Conservation (phyloP, 1,284 basidiomycete species). For the Exobasidium cylindrosporum region DNA sequence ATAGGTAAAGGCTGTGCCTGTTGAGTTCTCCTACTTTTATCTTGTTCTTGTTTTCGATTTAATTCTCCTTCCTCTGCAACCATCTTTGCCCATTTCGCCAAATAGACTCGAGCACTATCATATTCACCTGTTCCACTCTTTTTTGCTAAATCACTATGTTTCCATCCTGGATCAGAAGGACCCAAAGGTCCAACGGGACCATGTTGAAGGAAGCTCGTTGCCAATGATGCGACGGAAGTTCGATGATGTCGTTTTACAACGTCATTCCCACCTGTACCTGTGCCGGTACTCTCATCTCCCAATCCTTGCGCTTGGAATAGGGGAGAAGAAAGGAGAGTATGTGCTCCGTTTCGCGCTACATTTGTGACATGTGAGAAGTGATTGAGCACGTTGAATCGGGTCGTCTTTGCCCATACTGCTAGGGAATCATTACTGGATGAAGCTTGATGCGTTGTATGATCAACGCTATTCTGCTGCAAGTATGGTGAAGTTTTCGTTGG, state of each 20-base stretch:
- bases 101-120: conserved; percentile 89
- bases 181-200: conserved; percentile 40
- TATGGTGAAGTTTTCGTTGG: neutral
- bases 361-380: conserved; percentile 49
- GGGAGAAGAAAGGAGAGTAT: conserved; percentile 41
- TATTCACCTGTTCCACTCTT: conserved; percentile 59
- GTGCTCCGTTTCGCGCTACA: conserved; percentile 40
- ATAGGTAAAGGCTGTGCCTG: neutral
- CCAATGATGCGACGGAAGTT: conserved; percentile 6
- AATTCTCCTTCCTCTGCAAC: conserved; percentile 63
- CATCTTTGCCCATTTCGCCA: conserved; percentile 92
- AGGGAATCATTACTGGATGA: conserved; percentile 30
- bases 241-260: neutral
- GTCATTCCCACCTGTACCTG: neutral
- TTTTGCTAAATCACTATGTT: conserved; percentile 16
- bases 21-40: neutral
- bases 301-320: conserved; percentile 30
- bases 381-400: conserved; percentile 44
- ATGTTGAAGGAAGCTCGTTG: conserved; percentile 42
- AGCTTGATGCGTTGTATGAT: neutral
- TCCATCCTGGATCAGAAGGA: conserved; percentile 41
- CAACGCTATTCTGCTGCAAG: neutral
- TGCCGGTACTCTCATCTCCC: neutral
- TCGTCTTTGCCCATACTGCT: conserved; percentile 42
- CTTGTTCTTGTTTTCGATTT: conserved; percentile 20